These are phyloP conservation scores for Starmerella vitae DNA, from an alignment of 805 yeast genomes.

Conservation along the genomic window DNA sequence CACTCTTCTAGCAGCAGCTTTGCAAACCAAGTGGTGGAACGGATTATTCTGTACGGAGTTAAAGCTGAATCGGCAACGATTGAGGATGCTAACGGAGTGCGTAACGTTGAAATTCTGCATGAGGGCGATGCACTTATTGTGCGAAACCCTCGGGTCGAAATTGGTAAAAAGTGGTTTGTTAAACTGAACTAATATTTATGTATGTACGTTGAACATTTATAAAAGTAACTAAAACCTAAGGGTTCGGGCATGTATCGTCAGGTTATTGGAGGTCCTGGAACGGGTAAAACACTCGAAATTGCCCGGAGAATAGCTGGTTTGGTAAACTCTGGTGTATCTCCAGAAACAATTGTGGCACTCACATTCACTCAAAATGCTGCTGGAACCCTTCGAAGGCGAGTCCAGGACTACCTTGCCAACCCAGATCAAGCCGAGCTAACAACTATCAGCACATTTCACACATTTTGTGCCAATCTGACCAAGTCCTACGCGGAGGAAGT, in stretches of 20 bases:
- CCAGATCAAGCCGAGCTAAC: conserved; percentile 24
- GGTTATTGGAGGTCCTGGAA: conserved; percentile 52
- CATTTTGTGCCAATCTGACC: conserved; percentile 60
- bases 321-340: conserved; percentile 38
- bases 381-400: conserved; percentile 58
- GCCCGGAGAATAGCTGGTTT: conserved; percentile 68
- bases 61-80: conserved; percentile 27
- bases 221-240: neutral
- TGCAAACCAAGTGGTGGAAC: conserved; percentile 17
- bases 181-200: neutral
- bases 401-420: conserved; percentile 23
- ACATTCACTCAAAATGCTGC: conserved; percentile 93
- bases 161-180: conserved; percentile 39
- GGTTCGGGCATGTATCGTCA: too few species aligned
- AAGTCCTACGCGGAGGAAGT: conserved; percentile 31
- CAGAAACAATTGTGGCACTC: conserved; percentile 62
- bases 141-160: conserved; percentile 37
- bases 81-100: conserved; percentile 11
- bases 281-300: conserved; percentile 72
- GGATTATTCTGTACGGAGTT: conserved; percentile 24
- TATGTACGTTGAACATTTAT: neutral
- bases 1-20: conserved; percentile 9
- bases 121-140: conserved; percentile 26
- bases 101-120: conserved; percentile 7
- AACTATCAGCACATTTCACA: conserved; percentile 56